phyloP scores from a whole-genome alignment of 768 basidiomycete genomes.

The Phylloporus arenicola region DNA sequence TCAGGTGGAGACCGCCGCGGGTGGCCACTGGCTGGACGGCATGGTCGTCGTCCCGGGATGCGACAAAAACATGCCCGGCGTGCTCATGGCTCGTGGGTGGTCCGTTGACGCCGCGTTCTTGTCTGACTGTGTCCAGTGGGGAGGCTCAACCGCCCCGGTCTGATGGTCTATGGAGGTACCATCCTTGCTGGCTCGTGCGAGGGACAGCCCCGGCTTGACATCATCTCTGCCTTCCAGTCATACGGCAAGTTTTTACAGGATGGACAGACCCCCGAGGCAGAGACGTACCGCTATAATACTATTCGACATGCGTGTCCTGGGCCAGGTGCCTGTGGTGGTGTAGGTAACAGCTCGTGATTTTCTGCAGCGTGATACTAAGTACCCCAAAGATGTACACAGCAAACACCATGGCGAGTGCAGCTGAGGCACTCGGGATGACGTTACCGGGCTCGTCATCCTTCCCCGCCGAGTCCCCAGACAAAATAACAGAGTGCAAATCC shows the following conservation, averaged over 20 bases:
- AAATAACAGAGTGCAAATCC: slow-evolving; percentile 74
- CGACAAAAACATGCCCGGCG: slow-evolving; percentile 99
- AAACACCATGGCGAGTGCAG: slow-evolving; percentile 96
- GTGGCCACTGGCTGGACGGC: slow-evolving; percentile 96
- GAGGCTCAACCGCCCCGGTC: slow-evolving; percentile 87
- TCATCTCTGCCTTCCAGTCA: slow-evolving; percentile 96
- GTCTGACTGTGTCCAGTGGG: slow-evolving; percentile 55
- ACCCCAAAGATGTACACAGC: slow-evolving; percentile 85
- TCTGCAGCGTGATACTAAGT: slow-evolving; percentile 4
- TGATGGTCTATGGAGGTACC: slow-evolving; percentile 98
- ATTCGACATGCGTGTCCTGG: slow-evolving; percentile 95
- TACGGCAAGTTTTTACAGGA: slow-evolving; percentile 94
- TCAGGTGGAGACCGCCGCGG: slow-evolving; percentile 91
- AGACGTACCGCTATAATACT: slow-evolving; percentile 78
- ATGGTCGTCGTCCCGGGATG: slow-evolving; percentile 97
- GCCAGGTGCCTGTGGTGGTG: slow-evolving; percentile 95
- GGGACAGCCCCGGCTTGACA: slow-evolving; percentile 82
- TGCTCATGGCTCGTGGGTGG: slow-evolving; percentile 86
- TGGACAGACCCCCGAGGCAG: slow-evolving; percentile 78
- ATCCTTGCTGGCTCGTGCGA: slow-evolving; percentile 92
- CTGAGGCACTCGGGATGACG: slow-evolving; percentile 95
- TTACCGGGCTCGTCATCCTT: slow-evolving; percentile 95
- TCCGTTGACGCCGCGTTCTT: not conserved
- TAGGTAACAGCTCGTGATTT: slow-evolving; percentile 38
- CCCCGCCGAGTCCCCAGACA: slow-evolving; percentile 90